Conservation (phyloP, 2,329 filamentous ascomycete genomes). For the Claviceps africana region DNA sequence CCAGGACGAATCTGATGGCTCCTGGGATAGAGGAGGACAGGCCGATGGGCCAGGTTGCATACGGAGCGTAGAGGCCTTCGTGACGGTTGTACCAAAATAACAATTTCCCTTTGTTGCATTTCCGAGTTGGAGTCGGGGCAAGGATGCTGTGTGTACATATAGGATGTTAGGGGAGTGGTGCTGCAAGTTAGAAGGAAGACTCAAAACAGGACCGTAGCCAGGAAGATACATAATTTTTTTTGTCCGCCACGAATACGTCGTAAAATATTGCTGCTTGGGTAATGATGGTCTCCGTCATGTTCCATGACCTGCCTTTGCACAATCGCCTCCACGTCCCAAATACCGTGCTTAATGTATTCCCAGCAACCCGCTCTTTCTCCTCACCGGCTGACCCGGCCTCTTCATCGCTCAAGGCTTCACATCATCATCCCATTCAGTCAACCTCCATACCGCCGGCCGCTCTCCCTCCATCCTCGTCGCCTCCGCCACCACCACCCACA, state of each 20-base stretch:
- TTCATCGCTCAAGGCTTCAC: neutral
- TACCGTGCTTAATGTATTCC: neutral
- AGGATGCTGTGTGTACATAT: slow-evolving; percentile 24
- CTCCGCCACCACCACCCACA: neutral
- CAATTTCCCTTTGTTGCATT: slow-evolving; percentile 15
- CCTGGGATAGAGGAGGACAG: slow-evolving; percentile 51
- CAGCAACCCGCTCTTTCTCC: neutral
- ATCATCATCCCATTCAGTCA: neutral
- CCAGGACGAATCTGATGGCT: slow-evolving; percentile 67
- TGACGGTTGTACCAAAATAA: slow-evolving; percentile 22
- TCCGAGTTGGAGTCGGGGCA: slow-evolving; percentile 10
- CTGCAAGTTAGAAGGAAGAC: neutral
- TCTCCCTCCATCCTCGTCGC: neutral
- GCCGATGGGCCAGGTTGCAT: slow-evolving; percentile 47
- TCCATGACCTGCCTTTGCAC: neutral
- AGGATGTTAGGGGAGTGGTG: slow-evolving; percentile 14
- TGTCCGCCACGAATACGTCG: neutral
- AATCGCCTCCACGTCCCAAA: neutral
- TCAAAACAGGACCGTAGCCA: neutral
- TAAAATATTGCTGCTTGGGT: neutral
- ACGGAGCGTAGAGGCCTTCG: slow-evolving; percentile 31
- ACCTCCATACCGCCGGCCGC: neutral
- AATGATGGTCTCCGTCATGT: neutral
- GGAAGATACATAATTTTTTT: slow-evolving; percentile 12
- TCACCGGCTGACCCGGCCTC: neutral